A percentile compares a stretch with the other conserved stretches of the same genome.
phyloP scores from a whole-genome alignment of 352 stramenopile species.

The Peronospora farinosa region DNA sequence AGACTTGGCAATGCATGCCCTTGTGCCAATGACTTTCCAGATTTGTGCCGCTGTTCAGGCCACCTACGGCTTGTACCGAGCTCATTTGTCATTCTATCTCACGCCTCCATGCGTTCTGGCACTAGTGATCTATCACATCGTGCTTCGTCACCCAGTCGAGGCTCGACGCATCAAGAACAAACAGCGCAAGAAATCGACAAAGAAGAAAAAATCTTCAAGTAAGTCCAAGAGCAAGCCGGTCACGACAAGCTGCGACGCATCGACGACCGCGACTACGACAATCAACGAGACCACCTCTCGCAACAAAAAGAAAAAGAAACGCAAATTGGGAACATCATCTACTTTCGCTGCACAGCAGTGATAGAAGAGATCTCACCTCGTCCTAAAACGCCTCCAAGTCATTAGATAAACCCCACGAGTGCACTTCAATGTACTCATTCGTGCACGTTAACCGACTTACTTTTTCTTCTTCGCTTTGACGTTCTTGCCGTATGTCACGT shows the following conservation, averaged over 20 bases:
- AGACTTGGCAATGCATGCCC: conserved; percentile 49
- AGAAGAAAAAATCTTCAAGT: conserved; percentile 45
- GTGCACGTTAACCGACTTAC: conserved; percentile 9
- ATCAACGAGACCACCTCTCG: conserved; percentile 11
- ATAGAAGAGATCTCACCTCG: conserved; percentile 25
- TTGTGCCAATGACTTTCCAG: conserved; percentile 49
- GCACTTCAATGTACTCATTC: conserved; percentile 15
- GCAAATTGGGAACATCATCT: conserved; percentile 23
- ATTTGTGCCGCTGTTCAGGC: conserved; percentile 38
- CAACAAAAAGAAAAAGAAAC: conserved; percentile 40
- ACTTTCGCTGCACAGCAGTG: conserved; percentile 21
- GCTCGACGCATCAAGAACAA: conserved; percentile 46
- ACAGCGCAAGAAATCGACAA: conserved; percentile 44
- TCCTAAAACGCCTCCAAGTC: conserved; percentile 28
- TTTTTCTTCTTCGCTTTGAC: conserved; percentile 79
- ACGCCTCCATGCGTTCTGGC: conserved; percentile 37
- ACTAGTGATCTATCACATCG: conserved; percentile 45
- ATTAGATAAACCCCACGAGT: conserved; percentile 18
- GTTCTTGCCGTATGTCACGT: conserved; percentile 67
- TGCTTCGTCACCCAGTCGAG: conserved; percentile 52
- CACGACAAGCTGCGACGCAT: conserved; percentile 3
- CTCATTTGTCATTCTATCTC: conserved; percentile 52
- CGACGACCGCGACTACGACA: conserved; percentile 3
- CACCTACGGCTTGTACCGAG: conserved; percentile 38
- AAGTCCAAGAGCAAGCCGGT: conserved; percentile 34